Conservation (phyloP, 192 early-diverging fungal species). For the Linnemannia schmuckeri region DNA sequence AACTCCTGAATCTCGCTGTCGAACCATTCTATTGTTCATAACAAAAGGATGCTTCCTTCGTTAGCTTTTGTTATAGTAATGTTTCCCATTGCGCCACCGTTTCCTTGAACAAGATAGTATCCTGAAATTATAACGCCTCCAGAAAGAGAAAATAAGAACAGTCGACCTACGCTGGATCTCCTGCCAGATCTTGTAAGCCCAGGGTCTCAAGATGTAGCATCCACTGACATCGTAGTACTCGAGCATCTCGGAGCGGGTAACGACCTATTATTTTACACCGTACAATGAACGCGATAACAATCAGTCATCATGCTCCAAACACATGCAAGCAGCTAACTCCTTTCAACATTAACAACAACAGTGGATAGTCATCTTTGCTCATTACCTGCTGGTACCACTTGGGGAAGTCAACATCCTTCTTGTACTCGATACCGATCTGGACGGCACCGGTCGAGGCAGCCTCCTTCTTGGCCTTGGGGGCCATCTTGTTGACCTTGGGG, state of each 20-base stretch:
- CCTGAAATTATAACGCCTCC: not conserved
- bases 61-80: not conserved
- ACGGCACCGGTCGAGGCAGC: slow-evolving; percentile 66
- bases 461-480: slow-evolving; percentile 60
- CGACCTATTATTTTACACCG: slow-evolving; percentile 61
- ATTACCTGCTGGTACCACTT: slow-evolving; percentile 91
- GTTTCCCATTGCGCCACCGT: not conserved
- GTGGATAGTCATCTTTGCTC: too few species aligned
- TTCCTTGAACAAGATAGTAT: not conserved
- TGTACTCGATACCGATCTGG: slow-evolving; percentile 88
- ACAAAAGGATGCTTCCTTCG: not conserved
- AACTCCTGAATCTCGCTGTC: slow-evolving; percentile 89
- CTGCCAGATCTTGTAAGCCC: slow-evolving; percentile 97
- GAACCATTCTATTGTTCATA: slow-evolving; percentile 79
- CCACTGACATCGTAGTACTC: slow-evolving; percentile 99
- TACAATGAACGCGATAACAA: not conserved
- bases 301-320: not conserved
- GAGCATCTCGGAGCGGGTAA: slow-evolving; percentile 95
- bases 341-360: slow-evolving; percentile 7
- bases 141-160: not conserved
- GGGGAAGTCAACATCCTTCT: slow-evolving; percentile 93
- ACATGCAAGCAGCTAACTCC: not conserved
- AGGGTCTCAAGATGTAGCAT: slow-evolving; percentile 98
- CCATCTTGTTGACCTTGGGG: slow-evolving; percentile 60
- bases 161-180: slow-evolving; percentile 82